phyloP scores from a whole-genome alignment of 2,329 filamentous ascomycete genomes.

The Mycosphaerella sp. region DNA sequence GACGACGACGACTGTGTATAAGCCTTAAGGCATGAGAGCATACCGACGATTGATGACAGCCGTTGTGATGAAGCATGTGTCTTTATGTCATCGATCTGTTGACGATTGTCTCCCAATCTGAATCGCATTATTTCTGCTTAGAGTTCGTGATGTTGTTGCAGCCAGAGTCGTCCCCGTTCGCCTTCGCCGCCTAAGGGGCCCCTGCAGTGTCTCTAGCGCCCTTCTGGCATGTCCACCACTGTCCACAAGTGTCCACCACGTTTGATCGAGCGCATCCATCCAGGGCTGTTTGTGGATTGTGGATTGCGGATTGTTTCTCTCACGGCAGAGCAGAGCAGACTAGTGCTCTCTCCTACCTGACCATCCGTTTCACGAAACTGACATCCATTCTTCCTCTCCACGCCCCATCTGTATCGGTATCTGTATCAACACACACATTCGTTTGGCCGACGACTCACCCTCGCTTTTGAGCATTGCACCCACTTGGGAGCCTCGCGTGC shows the following conservation, averaged over 20 bases:
- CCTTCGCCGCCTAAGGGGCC: background rate
- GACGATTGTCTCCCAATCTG: background rate
- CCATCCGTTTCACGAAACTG: background rate
- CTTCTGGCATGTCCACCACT: too few species aligned
- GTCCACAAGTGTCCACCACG: background rate
- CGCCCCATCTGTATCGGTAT: background rate
- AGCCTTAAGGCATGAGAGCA: background rate
- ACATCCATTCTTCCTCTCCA: background rate
- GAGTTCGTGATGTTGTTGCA: background rate
- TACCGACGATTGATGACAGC: background rate
- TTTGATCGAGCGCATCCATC: background rate
- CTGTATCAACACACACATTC: constrained; percentile 5
- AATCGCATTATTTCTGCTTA: background rate
- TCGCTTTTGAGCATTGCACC: constrained; percentile 8
- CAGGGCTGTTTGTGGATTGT: background rate
- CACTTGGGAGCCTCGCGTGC: background rate
- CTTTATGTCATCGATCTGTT: background rate
- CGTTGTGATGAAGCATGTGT: background rate
- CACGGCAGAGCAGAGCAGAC: too few species aligned
- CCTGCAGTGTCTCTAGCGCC: background rate
- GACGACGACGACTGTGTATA: background rate
- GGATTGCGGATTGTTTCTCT: background rate
- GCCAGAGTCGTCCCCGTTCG: background rate
- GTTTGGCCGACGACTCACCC: constrained; percentile 11
- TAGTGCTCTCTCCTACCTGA: background rate